These are phyloP conservation scores for Asterionellopsis glacialis DNA, from an alignment of 108 stramenopile genomes.

Conservation along the genomic window DNA sequence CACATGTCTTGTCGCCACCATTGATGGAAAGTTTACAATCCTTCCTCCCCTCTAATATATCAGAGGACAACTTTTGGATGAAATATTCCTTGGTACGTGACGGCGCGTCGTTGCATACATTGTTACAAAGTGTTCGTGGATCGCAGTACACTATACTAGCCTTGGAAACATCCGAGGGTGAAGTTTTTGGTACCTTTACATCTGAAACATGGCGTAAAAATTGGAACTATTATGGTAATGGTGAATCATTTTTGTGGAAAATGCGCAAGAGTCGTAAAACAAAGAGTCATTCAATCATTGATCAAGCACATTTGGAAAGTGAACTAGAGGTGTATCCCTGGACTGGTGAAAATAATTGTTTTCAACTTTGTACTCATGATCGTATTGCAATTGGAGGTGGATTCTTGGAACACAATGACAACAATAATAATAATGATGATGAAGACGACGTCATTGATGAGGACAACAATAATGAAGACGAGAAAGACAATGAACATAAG, in stretches of 20 bases:
- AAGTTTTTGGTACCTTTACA: conserved; percentile 74
- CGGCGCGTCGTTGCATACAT: conserved; percentile 63
- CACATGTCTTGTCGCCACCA: conserved; percentile 77
- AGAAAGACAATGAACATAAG: conserved; percentile 19
- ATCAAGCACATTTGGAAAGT: conserved; percentile 61
- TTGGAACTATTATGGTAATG: conserved; percentile 60
- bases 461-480: conserved; percentile 10
- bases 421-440: conserved; percentile 17
- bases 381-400: conserved; percentile 65
- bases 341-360: conserved; percentile 48
- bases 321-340: conserved; percentile 64
- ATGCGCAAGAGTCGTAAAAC: conserved; percentile 57
- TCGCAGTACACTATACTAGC: conserved; percentile 66
- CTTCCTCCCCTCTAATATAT: conserved; percentile 50
- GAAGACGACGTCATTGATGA: no score
- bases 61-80: conserved; percentile 64
- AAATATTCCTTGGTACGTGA: conserved; percentile 72
- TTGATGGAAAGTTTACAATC: conserved; percentile 73
- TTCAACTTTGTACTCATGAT: conserved; percentile 62
- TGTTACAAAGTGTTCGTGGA: conserved; percentile 51
- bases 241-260: conserved; percentile 64
- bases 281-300: conserved; percentile 41
- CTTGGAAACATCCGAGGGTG: conserved; percentile 70
- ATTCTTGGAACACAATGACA: not conserved
- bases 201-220: conserved; percentile 57